Evolutionary conservation across 2,329 filamentous ascomycete genomes (phyloP), one percentile per base, ranked within the genome.

Genomic region (Alternaria arborescens): DNA sequence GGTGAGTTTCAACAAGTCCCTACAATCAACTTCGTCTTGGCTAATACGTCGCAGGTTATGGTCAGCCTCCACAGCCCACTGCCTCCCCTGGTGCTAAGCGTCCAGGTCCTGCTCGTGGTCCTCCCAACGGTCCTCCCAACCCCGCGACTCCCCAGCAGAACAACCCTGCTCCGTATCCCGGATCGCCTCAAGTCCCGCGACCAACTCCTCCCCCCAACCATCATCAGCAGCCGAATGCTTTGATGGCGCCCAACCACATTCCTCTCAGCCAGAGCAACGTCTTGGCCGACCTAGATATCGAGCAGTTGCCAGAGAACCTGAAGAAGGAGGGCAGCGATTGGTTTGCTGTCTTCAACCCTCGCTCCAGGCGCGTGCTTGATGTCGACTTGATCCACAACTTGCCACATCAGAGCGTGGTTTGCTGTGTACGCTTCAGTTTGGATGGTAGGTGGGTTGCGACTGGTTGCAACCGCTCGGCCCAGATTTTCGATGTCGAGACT

Each of bases 391-490:
- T 97, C 48, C 95, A 98, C 81, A 97, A 93, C 58, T 86, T 99
- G 54, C 88, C 89, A 62, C 95, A 99, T 75, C 92, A 97, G 76
- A 98, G 94, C 72, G 95, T 99, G 4, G 95, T 99, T 1, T 99
- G 95, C 85, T 99, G 95, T 78, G 95, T 99, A 36, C 88, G 95
- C 60, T 99, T 99, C 84, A 98, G 94, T 77, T 88, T 91, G 56
- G 95, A 99, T 75, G 95, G 95, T 69, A 94, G 97, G 76, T 97
- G 92, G 71, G 91, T 99, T 56, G 95, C 95, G 8, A 99, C 95
- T 5, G 95, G 95, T 43, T 98, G 95, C 85, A 99, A 99, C 80
- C 86, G 94, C 66, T 97, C 93, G n/a, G 95, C 95, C n/a, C 94
- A 98, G 80, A 99, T 99, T 72, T 99, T 95, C 79, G 95, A 99